A percentile compares a stretch with the other conserved stretches of the same genome.
phyloP scores from a whole-genome alignment of 345 rosid genomes.

The Stellera chamaejasme region DNA sequence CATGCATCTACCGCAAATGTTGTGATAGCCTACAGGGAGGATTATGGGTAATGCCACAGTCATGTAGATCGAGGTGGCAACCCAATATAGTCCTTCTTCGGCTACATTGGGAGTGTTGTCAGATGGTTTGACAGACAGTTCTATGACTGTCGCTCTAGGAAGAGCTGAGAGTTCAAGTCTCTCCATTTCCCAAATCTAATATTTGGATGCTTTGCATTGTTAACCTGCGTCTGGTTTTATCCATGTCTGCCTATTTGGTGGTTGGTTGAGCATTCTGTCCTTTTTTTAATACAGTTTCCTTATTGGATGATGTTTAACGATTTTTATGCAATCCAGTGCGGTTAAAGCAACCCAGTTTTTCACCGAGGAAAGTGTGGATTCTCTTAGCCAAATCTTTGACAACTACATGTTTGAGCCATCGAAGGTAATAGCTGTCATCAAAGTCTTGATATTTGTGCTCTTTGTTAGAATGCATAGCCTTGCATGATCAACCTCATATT shows the following conservation, averaged over 20 bases:
- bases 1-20: not conserved
- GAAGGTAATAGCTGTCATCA: slow-evolving; percentile 40
- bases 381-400: slow-evolving; percentile 75
- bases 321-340: slow-evolving; percentile 53
- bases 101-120: slow-evolving; percentile 94
- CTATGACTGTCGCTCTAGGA: slow-evolving; percentile 70
- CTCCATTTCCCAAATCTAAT: slow-evolving; percentile 74
- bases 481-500: slow-evolving; percentile 3
- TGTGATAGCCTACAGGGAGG: slow-evolving; percentile 37
- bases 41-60: slow-evolving; percentile 97
- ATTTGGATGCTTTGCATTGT: slow-evolving; percentile 8
- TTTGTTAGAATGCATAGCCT: not conserved
- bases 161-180: slow-evolving; percentile 99
- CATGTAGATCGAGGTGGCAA: slow-evolving; percentile 98
- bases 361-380: slow-evolving; percentile 79
- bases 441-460: not conserved
- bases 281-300: slow-evolving; percentile 15
- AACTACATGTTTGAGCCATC: slow-evolving; percentile 84
- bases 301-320: slow-evolving; percentile 28
- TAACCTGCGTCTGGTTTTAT: slow-evolving; percentile 8
- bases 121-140: slow-evolving; percentile 97
- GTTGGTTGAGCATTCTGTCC: slow-evolving; percentile 1
- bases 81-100: slow-evolving; percentile 68
- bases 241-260: slow-evolving; percentile 3
- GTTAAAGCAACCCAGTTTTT: slow-evolving; percentile 93